Base-by-base conservation (phyloP, 2,329 filamentous ascomycete species). In the Xylariales sp. region DNA sequence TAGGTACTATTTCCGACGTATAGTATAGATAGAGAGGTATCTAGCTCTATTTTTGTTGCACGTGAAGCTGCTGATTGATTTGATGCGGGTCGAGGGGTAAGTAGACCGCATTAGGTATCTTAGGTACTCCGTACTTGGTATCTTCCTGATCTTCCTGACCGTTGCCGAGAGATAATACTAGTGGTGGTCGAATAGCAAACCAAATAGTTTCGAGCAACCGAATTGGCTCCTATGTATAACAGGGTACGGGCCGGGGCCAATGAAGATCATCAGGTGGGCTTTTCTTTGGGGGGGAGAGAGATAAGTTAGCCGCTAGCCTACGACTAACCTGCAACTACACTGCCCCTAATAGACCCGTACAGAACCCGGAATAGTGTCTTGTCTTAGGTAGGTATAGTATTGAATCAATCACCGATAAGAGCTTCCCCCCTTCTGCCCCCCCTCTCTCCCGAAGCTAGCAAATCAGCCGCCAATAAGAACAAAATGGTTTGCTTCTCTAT, bases 161-260 rank as follows among this genome's bases (percentile, higher is more conserved):
- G 39, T 41, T 41, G 39, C 39, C 30, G n/a, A 14, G 18, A 28
- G 34, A 54, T 54, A 39, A 39, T 8, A 32, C 9, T 34, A 28
- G 48, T 28, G 23, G 36, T 50, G 16, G 46, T 34, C 16, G 23
- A 53, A 60, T 41, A 18, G 48, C 23, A 58, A 18, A 57, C 61
- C 23, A 66, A 66, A 66, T 62, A 49, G 28, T 58, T 45, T 66
- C 64, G 64, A 66, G 64, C 64, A 62, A 66, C 54, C 23, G 53
- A 54, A 56, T 57, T 49, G 52, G 53, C 43, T 34, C 6, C 10
- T 50, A 45, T 36, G 23, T 23, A 23, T 23, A 23, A 23, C 23
- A 23, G 23, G 23, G 23, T 23, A 23, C 23, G 23, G 23, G 23
- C 30, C 45, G 50, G 45, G 28, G 34, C 56, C 32, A 56, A 46